Evolutionary conservation across 164 flowering plant species (phyloP).

Genomic region (Cinnamomum micranthum): DNA sequence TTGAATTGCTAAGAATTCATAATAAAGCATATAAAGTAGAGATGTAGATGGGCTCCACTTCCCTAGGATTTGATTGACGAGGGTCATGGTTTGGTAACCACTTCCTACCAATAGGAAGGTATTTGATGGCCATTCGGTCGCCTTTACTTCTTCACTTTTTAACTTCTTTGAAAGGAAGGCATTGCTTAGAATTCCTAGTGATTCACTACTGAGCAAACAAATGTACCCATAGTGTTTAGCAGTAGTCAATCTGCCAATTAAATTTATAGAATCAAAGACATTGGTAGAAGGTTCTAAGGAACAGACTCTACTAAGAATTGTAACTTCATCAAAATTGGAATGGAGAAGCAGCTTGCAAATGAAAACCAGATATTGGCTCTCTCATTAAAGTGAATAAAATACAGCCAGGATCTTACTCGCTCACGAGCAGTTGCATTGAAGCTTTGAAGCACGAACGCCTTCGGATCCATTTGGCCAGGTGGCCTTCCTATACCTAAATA

Average conservation of each 20-base stretch:
- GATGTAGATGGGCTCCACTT: too few relatives aligned
- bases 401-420: slow-evolving; percentile 44
- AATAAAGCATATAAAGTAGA: too few relatives aligned
- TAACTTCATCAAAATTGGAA: neutral
- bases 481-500: slow-evolving; percentile 83
- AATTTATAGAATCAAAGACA: neutral
- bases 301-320: neutral
- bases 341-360: neutral
- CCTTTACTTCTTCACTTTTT: too few relatives aligned
- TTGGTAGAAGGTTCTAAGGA: neutral
- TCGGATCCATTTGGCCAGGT: slow-evolving; percentile 98
- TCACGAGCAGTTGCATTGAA: slow-evolving; percentile 68
- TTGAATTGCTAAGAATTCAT: neutral
- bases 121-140: too few relatives aligned
- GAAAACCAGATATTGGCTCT: neutral
- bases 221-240: too few relatives aligned
- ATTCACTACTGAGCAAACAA: too few relatives aligned
- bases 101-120: too few relatives aligned
- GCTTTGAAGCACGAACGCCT: slow-evolving; percentile 90
- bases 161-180: too few relatives aligned
- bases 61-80: too few relatives aligned
- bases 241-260: too few relatives aligned
- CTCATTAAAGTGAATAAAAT: neutral
- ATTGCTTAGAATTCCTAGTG: too few relatives aligned
- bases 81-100: too few relatives aligned